Base-by-base conservation (phyloP, 305 asterid genomes). In the Rubia tinctorum region DNA sequence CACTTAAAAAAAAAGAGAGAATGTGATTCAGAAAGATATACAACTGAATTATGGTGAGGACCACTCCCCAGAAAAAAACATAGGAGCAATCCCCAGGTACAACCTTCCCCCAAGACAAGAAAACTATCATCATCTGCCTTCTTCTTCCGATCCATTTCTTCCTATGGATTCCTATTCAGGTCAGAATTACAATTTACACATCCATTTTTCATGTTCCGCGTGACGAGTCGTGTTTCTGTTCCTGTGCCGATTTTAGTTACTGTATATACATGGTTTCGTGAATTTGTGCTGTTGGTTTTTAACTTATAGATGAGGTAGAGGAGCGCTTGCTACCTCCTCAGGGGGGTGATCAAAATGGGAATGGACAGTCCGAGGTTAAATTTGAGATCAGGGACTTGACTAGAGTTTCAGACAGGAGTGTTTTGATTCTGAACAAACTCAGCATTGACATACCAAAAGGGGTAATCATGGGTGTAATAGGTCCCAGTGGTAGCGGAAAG, bases 401-500 rank as follows among this genome's bases (percentile, higher is more conserved):
- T 0, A 84, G 73, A 66, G 72, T 75, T 13, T 81, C 88, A 49
- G 88, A 84, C 66, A 86, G 81, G 75, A 86, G 84, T 68, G 84
- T 61, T 17, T 73, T 62, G 40, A 85, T 89, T 47, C 78, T 89
- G 70, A 81, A 42, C 78, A 84, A 82, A 71, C 81, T 89, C 76
- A 86, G 74, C 79, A 60, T 79, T 66, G 88, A 89, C 72, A 85
- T 89, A 55, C 91, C 88, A 34, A 81, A 56, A 76, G 93, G 89
- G 22, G 73, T 79, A 18, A 86, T 89, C 76, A 80, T 86, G 86
- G 96, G 93, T 40, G 82, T 89, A 56, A 89, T 89, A 63, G 96
- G 96, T 3, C 96, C 96, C 5, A 89, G 96, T 77, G 93, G 93
- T 5, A 89, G 96, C 66, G 93, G 96, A 22, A 89, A 89, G 79